Evolutionary conservation across 495 filamentous ascomycete genomes (phyloP).

Genomic region (Sabuloglossum arenarium): DNA sequence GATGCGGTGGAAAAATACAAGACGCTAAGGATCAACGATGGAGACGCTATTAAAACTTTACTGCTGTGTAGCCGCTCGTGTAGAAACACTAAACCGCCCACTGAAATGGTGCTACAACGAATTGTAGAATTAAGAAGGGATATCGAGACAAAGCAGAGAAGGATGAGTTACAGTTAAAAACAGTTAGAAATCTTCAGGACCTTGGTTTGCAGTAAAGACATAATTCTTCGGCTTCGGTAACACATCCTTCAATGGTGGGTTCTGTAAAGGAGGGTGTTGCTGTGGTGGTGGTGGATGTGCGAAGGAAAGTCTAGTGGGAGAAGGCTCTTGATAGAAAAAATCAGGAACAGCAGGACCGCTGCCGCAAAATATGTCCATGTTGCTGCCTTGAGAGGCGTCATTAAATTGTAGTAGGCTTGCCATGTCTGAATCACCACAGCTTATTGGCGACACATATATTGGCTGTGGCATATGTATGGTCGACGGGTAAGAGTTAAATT

Average conservation of each 20-base stretch:
- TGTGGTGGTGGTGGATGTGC: background rate
- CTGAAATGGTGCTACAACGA: background rate
- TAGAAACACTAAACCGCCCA: background rate
- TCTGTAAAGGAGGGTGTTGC: background rate
- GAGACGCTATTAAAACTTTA: background rate
- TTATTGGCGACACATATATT: slow-evolving; percentile 19
- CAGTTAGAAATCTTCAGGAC: slow-evolving; percentile 1
- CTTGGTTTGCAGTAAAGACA: slow-evolving; percentile 4
- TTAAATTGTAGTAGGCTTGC: background rate
- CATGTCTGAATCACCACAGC: background rate
- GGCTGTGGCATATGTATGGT: slow-evolving; percentile 17
- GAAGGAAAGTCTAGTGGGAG: background rate
- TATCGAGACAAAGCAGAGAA: background rate
- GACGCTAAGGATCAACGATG: background rate
- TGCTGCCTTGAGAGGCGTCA: background rate
- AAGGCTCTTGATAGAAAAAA: slow-evolving; percentile 1
- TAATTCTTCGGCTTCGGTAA: slow-evolving; percentile 1
- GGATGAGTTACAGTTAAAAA: background rate
- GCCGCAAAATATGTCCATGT: background rate
- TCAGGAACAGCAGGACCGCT: background rate
- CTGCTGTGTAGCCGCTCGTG: background rate
- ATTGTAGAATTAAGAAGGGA: background rate
- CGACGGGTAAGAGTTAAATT: slow-evolving; percentile 18
- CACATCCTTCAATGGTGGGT: background rate
- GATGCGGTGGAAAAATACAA: background rate